Percentiles rank a stretch among this genome's conserved stretches.
Conservation (phyloP, 495 filamentous ascomycete species). For the Xanthoparmelia taractica region DNA sequence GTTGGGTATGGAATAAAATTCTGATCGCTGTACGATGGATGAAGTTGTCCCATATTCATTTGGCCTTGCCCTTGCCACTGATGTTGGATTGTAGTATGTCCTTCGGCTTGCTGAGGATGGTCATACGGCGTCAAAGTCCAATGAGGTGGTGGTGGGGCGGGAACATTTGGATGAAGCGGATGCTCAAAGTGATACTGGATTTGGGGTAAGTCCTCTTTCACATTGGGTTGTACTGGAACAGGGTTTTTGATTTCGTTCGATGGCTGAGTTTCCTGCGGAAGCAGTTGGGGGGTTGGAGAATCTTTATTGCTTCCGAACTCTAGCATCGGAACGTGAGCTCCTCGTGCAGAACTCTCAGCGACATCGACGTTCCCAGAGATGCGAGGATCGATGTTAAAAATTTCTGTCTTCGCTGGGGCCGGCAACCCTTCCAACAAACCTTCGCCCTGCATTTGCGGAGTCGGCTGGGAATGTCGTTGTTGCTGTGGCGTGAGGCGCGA, state of each 20-base stretch:
- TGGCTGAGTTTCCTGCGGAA: conserved; percentile 26
- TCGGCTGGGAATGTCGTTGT: not conserved
- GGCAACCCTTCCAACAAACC: not conserved
- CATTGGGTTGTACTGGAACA: conserved; percentile 22
- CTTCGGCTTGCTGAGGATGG: conserved; percentile 38
- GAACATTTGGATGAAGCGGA: conserved; percentile 23
- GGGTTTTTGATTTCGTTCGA: conserved; percentile 24
- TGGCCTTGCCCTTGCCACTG: conserved; percentile 17
- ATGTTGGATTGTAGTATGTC: conserved; percentile 21
- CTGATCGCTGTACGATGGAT: conserved; percentile 21
- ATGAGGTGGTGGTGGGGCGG: conserved; percentile 23
- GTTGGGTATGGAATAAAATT: conserved; percentile 50
- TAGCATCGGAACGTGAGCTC: conserved; percentile 48
- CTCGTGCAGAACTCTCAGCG: conserved; percentile 46
- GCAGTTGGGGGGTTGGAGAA: conserved; percentile 30
- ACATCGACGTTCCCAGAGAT: conserved; percentile 36
- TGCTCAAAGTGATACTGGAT: conserved; percentile 28
- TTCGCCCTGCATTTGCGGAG: conserved; percentile 3
- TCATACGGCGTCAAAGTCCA: conserved; percentile 1
- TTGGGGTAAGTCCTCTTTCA: conserved; percentile 28
- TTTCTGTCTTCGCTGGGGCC: not conserved
- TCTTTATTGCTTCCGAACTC: conserved; percentile 25
- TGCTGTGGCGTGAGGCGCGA: not conserved
- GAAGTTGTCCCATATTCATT: conserved; percentile 24
- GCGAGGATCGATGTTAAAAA: not conserved